These are phyloP conservation scores for Capsella bursapastoris DNA, from an alignment of 345 rosid species.

Conservation along the genomic window DNA sequence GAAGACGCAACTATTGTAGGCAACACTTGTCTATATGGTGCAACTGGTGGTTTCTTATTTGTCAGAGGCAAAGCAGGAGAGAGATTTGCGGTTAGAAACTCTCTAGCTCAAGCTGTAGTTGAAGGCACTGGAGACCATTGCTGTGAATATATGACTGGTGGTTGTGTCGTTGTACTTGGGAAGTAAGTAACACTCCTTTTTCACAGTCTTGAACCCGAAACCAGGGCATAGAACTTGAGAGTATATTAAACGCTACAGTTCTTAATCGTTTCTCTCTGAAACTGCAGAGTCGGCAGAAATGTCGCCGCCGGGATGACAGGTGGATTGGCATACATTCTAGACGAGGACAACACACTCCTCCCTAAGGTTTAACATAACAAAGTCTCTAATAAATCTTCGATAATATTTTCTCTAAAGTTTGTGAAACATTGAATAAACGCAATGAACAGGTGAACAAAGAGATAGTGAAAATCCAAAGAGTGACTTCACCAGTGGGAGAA, in stretches of 20 bases:
- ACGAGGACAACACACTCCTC: constrained; percentile 81
- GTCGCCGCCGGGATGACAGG: constrained; percentile 99
- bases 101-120: constrained; percentile 93
- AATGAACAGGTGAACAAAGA: constrained; percentile 77
- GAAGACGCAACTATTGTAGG: constrained; percentile 98
- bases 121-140: constrained; percentile 99
- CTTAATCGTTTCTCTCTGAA: constrained; percentile 1
- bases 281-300: constrained; percentile 94
- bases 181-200: constrained; percentile 64
- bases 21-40: constrained; percentile 96
- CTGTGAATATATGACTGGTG: constrained; percentile 99
- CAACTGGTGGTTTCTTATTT: constrained; percentile 95
- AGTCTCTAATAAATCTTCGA: background rate
- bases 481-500: constrained; percentile 89
- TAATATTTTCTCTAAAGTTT: background rate
- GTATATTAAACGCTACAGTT: background rate
- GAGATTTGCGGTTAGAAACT: constrained; percentile 97
- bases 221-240: background rate
- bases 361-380: constrained; percentile 68
- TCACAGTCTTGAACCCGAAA: background rate
- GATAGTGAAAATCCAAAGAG: constrained; percentile 94
- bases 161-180: constrained; percentile 94
- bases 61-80: constrained; percentile 98
- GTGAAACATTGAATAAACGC: constrained; percentile 5
- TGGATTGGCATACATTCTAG: constrained; percentile 90